Percentiles rank a stretch among this genome's conserved stretches.
Conservation (phyloP, 2,329 filamentous ascomycete genomes). For the Dactylellina parvicollis region DNA sequence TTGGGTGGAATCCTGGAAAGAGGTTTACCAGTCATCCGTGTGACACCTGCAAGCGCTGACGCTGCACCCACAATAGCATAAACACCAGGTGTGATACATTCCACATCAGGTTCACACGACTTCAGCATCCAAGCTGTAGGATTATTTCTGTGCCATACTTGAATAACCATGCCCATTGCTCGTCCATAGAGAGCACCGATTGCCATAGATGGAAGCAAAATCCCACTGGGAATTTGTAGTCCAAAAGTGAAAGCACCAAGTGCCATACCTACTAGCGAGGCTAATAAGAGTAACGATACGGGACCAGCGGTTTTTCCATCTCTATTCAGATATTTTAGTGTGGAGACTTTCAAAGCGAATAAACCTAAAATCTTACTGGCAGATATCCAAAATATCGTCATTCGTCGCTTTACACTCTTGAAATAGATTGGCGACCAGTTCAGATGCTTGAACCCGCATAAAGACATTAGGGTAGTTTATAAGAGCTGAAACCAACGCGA, state of each 20-base stretch:
- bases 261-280: slow-evolving; percentile 82
- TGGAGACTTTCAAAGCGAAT: background rate
- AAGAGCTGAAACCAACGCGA: slow-evolving; percentile 82
- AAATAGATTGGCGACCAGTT: slow-evolving; percentile 91
- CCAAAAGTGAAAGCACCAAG: slow-evolving; percentile 91
- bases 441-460: slow-evolving; percentile 90
- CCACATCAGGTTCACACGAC: slow-evolving; percentile 83
- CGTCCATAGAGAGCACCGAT: slow-evolving; percentile 91
- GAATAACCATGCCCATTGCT: slow-evolving; percentile 86
- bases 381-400: slow-evolving; percentile 89
- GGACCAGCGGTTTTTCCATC: slow-evolving; percentile 72
- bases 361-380: slow-evolving; percentile 66
- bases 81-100: slow-evolving; percentile 90
- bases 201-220: slow-evolving; percentile 94
- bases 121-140: slow-evolving; percentile 80
- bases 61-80: slow-evolving; percentile 97
- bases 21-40: slow-evolving; percentile 76
- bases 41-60: slow-evolving; percentile 91
- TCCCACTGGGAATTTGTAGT: slow-evolving; percentile 91
- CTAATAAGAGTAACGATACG: slow-evolving; percentile 82
- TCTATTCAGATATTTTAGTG: background rate
- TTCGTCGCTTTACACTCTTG: slow-evolving; percentile 83
- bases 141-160: slow-evolving; percentile 83
- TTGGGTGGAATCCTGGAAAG: too few species aligned
- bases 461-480: slow-evolving; percentile 97